Conservation (phyloP, 1,139 yeast species). For the Nadsonia commutata region DNA sequence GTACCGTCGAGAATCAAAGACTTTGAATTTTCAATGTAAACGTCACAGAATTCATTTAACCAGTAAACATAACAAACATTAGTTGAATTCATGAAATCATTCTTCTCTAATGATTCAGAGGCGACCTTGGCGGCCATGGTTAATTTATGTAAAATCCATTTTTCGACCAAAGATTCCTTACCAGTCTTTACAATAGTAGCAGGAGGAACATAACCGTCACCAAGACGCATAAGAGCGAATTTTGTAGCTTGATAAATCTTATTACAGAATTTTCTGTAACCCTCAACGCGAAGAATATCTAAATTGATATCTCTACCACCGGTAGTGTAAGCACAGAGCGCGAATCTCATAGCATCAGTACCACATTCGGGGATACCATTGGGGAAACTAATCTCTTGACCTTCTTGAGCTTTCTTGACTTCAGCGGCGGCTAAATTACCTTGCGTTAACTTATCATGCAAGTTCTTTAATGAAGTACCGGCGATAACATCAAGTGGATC, state of each 20-base stretch:
- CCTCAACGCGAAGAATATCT: slow-evolving; percentile 93
- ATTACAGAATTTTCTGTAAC: slow-evolving; percentile 98
- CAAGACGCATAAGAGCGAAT: slow-evolving; percentile 86
- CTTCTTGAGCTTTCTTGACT: slow-evolving; percentile 71
- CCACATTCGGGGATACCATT: slow-evolving; percentile 99
- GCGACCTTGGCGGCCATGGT: slow-evolving; percentile 53
- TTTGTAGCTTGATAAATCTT: slow-evolving; percentile 98
- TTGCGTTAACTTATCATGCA: slow-evolving; percentile 58
- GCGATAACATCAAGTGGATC: slow-evolving; percentile 89
- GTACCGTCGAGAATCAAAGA: slow-evolving; percentile 84
- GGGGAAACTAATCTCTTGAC: slow-evolving; percentile 85
- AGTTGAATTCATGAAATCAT: slow-evolving; percentile 85
- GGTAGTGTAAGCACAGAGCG: slow-evolving; percentile 94
- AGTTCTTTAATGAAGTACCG: slow-evolving; percentile 67
- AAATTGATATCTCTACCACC: slow-evolving; percentile 98
- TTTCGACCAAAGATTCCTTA: slow-evolving; percentile 81
- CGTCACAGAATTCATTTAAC: slow-evolving; percentile 90
- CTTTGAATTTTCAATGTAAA: slow-evolving; percentile 94
- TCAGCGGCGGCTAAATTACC: slow-evolving; percentile 92
- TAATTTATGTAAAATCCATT: slow-evolving; percentile 88
- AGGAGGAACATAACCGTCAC: slow-evolving; percentile 76
- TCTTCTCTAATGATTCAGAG: slow-evolving; percentile 53
- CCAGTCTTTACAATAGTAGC: slow-evolving; percentile 50
- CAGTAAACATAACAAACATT: slow-evolving; percentile 82
- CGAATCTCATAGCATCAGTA: slow-evolving; percentile 95